A percentile compares a stretch with the other conserved stretches of the same genome.
Evolutionary conservation across 2,329 filamentous ascomycete species (phyloP).

Genomic region (Paramyrothecium roridum): DNA sequence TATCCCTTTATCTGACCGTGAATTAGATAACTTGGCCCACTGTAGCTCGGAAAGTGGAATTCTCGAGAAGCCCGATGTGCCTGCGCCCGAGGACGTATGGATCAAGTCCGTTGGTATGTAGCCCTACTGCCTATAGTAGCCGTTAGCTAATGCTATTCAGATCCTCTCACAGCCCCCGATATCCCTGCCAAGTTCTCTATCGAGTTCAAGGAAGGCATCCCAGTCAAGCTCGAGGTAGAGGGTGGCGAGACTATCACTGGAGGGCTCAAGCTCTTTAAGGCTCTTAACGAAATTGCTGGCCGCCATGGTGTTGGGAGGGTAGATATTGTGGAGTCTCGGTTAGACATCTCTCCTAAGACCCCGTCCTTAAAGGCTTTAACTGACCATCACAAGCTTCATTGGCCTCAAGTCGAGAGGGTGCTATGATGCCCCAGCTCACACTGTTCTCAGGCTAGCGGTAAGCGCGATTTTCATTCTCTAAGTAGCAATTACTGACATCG

Average conservation of each 20-base stretch:
- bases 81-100: slow-evolving; percentile 70
- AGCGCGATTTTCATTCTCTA: background rate
- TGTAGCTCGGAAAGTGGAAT: slow-evolving; percentile 27
- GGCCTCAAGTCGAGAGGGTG: slow-evolving; percentile 47
- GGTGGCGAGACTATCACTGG: slow-evolving; percentile 57
- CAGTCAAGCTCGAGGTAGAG: slow-evolving; percentile 58
- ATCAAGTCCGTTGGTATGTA: slow-evolving; percentile 46
- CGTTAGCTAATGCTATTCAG: slow-evolving; percentile 16
- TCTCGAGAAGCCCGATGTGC: slow-evolving; percentile 55
- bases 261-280: slow-evolving; percentile 62
- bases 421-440: slow-evolving; percentile 44
- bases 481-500: background rate
- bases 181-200: slow-evolving; percentile 62
- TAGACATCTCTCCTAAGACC: background rate
- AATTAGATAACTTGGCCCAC: slow-evolving; percentile 26
- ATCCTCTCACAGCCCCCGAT: slow-evolving; percentile 62
- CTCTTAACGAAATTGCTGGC: slow-evolving; percentile 61
- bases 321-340: slow-evolving; percentile 46
- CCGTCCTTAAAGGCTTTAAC: background rate
- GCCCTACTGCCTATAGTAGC: background rate
- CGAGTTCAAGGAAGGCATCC: slow-evolving; percentile 65
- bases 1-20: slow-evolving; percentile 25
- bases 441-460: background rate
- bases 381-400: slow-evolving; percentile 16
- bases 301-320: slow-evolving; percentile 67